Conservation (phyloP, 345 rosid species). For the Brassica nigra region DNA sequence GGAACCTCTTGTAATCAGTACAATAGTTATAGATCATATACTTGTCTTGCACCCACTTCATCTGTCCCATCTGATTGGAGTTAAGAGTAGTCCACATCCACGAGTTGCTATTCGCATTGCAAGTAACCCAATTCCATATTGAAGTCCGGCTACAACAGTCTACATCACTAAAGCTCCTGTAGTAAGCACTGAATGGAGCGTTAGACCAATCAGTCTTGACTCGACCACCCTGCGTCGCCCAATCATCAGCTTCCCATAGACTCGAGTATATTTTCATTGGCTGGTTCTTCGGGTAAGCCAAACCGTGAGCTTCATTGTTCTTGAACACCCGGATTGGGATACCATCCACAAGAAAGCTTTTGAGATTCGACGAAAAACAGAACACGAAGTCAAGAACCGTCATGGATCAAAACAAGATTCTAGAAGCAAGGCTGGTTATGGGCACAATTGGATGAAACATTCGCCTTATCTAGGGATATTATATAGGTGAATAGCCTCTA, state of each 20-base stretch:
- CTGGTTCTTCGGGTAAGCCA: conserved; percentile 62
- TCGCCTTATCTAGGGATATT: neutral
- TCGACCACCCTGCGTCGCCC: conserved; percentile 71
- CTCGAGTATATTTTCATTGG: conserved; percentile 65
- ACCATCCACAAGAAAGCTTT: conserved; percentile 66
- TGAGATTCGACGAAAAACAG: neutral
- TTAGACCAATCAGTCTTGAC: conserved; percentile 62
- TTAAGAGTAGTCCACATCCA: conserved; percentile 54
- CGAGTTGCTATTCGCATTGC: conserved; percentile 36
- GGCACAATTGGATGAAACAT: neutral
- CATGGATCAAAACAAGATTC: neutral
- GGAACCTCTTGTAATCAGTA: conserved; percentile 48
- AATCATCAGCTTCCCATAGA: conserved; percentile 76
- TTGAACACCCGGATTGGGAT: conserved; percentile 74
- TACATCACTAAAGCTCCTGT: conserved; percentile 49
- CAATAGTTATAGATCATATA: conserved; percentile 60
- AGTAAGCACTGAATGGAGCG: conserved; percentile 70
- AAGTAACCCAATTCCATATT: conserved; percentile 42
- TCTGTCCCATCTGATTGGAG: conserved; percentile 35
- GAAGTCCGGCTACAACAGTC: conserved; percentile 48
- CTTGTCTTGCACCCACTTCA: conserved; percentile 55
- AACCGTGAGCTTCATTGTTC: conserved; percentile 64
- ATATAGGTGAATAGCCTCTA: neutral
- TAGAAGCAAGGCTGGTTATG: neutral
- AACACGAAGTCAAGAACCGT: conserved; percentile 8